Base-by-base conservation (phyloP, 768 basidiomycete genomes). In the Boletus pseudo-olivaceus region DNA sequence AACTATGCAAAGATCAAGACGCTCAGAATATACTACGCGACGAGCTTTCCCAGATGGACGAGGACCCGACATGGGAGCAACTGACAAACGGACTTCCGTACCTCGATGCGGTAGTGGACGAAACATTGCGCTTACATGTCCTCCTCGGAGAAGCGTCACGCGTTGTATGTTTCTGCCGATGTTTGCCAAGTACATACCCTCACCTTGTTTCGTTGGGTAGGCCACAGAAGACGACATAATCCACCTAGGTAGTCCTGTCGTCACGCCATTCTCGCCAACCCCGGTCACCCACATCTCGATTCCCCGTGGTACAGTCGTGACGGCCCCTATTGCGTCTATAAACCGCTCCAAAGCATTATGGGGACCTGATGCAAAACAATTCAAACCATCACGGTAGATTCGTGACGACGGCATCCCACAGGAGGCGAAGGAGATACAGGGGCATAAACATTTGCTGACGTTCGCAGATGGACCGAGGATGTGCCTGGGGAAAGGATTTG, bases 311-410 rank as follows among this genome's bases (percentile, higher is more conserved):
- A n/a, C n/a, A n/a, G n/a, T n/a, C n/a, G n/a, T n/a, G n/a, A n/a
- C n/a, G n/a, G n/a, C n/a, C n/a, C n/a, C n/a, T n/a, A n/a, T n/a
- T n/a, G n/a, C n/a, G n/a, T n/a, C n/a, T n/a, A n/a, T n/a, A n/a
- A n/a, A n/a, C n/a, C n/a, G n/a, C n/a, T n/a, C n/a, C n/a, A n/a
- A n/a, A n/a, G n/a, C n/a, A n/a, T n/a, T n/a, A n/a, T n/a, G n/a
- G n/a, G n/a, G n/a, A n/a, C n/a, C n/a, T 0, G 78, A 83, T 52
- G 78, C 83, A 1, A 75, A 76, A 30, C 74, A 77, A 46, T 90
- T 83, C 64, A 72, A 77, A 26, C 87, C 86, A 0, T 80, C 82
- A 44, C 73, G 87, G 7, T 88, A 86, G 87, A 69, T 87, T 5
- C 56, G 58, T 7, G 65, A 67, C 12, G 69, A 67, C 10, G 66